A percentile compares a stretch with the other conserved stretches of the same genome.
Conservation (phyloP, 257 asterid genomes). For the Solanum chilense region DNA sequence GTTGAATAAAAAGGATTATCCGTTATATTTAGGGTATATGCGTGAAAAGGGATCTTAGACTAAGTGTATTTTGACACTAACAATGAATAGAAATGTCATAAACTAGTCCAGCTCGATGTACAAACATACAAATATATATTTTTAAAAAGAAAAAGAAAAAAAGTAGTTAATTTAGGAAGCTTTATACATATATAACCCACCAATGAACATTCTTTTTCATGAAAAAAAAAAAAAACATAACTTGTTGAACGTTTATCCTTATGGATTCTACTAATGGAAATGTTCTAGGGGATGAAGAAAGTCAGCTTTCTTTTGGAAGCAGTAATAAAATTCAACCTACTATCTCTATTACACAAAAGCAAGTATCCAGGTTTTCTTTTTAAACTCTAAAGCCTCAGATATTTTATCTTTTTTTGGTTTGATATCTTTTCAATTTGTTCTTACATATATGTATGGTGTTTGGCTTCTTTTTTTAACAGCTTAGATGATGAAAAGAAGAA, state of each 20-base stretch:
- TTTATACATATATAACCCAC: not conserved
- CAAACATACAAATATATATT: not conserved
- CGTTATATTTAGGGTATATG: not conserved
- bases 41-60: not conserved
- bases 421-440: not conserved
- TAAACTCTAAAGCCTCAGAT: not conserved
- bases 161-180: not conserved
- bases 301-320: constrained; percentile 3
- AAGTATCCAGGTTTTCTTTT: not conserved
- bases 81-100: not conserved
- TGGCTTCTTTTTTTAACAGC: not conserved
- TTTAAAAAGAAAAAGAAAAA: not conserved
- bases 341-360: constrained; percentile 23
- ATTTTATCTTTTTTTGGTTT: not conserved
- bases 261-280: constrained; percentile 29
- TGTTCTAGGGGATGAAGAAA: constrained; percentile 26
- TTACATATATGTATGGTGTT: not conserved
- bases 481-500: constrained; percentile 9
- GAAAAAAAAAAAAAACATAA: not conserved
- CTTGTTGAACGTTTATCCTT: not conserved
- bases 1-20: not conserved
- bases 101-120: not conserved
- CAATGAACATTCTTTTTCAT: not conserved
- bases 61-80: not conserved
- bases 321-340: constrained; percentile 19